Base-by-base conservation (phyloP, 352 stramenopile species). In the Globisporangium canariense region DNA sequence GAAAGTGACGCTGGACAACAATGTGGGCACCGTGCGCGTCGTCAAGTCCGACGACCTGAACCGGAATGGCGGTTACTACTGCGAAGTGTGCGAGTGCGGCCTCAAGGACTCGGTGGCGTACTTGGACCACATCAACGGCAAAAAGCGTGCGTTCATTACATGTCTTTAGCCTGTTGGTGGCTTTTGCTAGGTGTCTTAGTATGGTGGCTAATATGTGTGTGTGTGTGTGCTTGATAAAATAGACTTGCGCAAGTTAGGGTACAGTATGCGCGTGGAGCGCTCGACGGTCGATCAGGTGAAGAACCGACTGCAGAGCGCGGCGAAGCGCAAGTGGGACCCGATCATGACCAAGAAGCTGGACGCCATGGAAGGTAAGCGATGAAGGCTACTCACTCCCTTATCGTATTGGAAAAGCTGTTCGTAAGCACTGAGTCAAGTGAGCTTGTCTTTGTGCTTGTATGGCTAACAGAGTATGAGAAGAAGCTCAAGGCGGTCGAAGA, bases 121-220 rank as follows among this genome's bases (percentile, higher is more conserved):
- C 62, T 73, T 98, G 52, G 93, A 98, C 74, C 93, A 98, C 66
- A 97, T 98, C 75, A 98, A 98, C 71, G 93, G 93, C 66, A 97
- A 97, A 83, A 94, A 94, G 68, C 93, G 90, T 97, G 63, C 60
- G 85, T 88, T 20, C 22, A 9, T 10, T 58, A 22, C 34, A 36
- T 58, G 25, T 30, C 20, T 32, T 55, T 14, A 20, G 11, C 10
- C 10, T 41, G 22, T 38, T 46, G 20, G 30, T 20, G 11, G 5
- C 5, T n/a, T 11, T 34, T n/a, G 4, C 52, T 18, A 40, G 16
- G 16, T 54, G 11, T 20, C 16, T 49, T 50, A 36, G n/a, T 9
- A 14, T 25, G 18, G 5, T 50, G 5, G 20, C 54, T 54, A 11
- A 22, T 43, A 3, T 54, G 9, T 16, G 36, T 36, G 13, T 47